Conservation (phyloP, 192 early-diverging fungal species). For the Rhizophagus clarus region DNA sequence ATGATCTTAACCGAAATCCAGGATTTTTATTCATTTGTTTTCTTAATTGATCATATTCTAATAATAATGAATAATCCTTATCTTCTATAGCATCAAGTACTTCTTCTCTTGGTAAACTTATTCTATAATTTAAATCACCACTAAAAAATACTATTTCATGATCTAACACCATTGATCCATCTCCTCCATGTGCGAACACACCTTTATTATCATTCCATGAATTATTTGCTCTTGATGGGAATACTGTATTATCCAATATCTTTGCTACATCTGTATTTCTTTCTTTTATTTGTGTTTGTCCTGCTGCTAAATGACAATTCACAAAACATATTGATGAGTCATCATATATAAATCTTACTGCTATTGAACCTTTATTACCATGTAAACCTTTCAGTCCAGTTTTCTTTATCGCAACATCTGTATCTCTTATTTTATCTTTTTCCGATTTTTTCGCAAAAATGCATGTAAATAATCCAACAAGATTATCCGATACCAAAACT, state of each 20-base stretch:
- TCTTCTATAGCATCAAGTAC: constrained; percentile 60
- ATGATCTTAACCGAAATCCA: constrained; percentile 74
- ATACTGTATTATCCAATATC: constrained; percentile 54
- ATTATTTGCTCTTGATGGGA: constrained; percentile 34
- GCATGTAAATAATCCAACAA: constrained; percentile 91
- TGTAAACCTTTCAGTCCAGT: constrained; percentile 86
- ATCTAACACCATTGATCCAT: constrained; percentile 83
- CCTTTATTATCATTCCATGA: constrained; percentile 39
- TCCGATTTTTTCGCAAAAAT: constrained; percentile 75
- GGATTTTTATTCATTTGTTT: constrained; percentile 56
- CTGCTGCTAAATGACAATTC: constrained; percentile 85
- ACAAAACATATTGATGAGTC: constrained; percentile 84
- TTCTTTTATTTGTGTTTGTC: constrained; percentile 70
- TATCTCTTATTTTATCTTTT: constrained; percentile 52
- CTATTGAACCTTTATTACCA: constrained; percentile 91
- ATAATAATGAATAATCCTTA: constrained; percentile 60
- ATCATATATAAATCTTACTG: constrained; percentile 72
- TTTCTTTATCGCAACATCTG: constrained; percentile 77
- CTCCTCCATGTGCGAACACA: constrained; percentile 78
- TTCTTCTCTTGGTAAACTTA: constrained; percentile 68
- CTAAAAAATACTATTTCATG: constrained; percentile 73
- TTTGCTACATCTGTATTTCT: constrained; percentile 76
- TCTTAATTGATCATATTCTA: constrained; percentile 66
- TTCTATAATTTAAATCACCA: constrained; percentile 98
- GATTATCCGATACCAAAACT: constrained; percentile 71